phyloP scores from a whole-genome alignment of 768 basidiomycete species.

The Crassisporium funariophilum region DNA sequence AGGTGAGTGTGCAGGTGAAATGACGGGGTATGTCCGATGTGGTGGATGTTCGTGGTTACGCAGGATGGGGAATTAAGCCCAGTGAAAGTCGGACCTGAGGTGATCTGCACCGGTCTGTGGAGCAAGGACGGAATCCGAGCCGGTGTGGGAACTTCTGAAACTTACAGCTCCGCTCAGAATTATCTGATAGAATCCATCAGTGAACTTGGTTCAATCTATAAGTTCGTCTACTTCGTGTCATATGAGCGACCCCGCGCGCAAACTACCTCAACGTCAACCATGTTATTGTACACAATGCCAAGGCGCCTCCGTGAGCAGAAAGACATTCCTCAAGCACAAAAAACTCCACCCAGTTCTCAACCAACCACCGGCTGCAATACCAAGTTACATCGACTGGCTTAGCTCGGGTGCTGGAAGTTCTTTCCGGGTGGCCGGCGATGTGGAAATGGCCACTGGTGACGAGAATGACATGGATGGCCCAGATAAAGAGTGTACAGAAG shows the following conservation, averaged over 20 bases:
- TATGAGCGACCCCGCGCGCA: not conserved
- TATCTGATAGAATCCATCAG: not conserved
- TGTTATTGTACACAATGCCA: not conserved
- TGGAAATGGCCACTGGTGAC: not conserved
- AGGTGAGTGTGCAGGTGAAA: too few relatives aligned
- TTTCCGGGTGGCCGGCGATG: not conserved
- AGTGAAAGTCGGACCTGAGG: too few relatives aligned
- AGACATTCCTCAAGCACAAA: not conserved
- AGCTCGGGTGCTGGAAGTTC: not conserved
- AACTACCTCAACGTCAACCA: not conserved
- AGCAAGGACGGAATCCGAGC: not conserved
- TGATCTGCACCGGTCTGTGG: not conserved
- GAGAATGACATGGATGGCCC: not conserved
- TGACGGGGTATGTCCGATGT: too few relatives aligned
- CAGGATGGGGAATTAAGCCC: too few relatives aligned
- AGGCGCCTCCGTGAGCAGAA: not conserved
- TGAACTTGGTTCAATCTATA: not conserved
- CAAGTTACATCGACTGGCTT: not conserved
- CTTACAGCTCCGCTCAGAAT: not conserved
- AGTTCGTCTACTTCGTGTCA: not conserved
- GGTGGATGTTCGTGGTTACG: too few relatives aligned
- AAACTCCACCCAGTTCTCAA: not conserved
- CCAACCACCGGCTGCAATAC: not conserved
- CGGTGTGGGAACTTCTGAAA: not conserved
- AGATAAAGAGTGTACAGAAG: not conserved